Evolutionary conservation across 768 basidiomycete genomes (phyloP).

Genomic region (Auriscalpium vulgare): DNA sequence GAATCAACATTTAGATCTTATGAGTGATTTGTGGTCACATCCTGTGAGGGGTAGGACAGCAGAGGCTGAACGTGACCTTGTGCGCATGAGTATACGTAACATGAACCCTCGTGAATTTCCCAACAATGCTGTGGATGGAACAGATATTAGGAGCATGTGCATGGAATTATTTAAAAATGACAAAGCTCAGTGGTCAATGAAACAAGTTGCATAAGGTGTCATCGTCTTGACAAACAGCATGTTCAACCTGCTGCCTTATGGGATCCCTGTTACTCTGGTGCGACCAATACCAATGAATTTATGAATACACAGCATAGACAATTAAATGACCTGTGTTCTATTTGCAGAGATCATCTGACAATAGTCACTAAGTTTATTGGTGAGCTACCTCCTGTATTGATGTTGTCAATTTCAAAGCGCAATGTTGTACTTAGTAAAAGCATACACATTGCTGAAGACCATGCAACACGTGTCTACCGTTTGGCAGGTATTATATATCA

Average conservation of each 20-base stretch:
- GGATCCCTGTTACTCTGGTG: too few relatives aligned
- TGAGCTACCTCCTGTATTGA: too few relatives aligned
- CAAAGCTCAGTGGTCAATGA: background rate
- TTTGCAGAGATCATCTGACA: too few relatives aligned
- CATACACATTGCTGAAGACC: background rate
- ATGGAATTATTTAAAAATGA: background rate
- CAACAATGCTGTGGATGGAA: background rate
- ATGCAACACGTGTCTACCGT: too few relatives aligned
- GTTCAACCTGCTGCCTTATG: too few relatives aligned
- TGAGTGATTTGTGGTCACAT: background rate
- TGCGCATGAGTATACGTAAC: background rate
- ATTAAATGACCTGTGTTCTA: too few relatives aligned
- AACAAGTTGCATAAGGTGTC: too few relatives aligned
- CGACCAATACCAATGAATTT: too few relatives aligned
- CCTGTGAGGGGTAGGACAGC: background rate
- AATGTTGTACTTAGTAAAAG: too few relatives aligned
- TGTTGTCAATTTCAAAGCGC: too few relatives aligned
- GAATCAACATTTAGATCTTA: background rate
- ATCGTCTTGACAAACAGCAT: background rate
- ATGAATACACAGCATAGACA: too few relatives aligned
- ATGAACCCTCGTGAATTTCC: background rate
- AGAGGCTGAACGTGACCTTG: background rate
- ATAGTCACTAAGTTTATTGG: too few relatives aligned
- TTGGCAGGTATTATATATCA: slow-evolving; percentile 19
- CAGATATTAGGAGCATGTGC: background rate